Percentiles rank a stretch among this genome's conserved stretches.
Evolutionary conservation across 345 rosid species (phyloP).

Genomic region (Linum tenue): DNA sequence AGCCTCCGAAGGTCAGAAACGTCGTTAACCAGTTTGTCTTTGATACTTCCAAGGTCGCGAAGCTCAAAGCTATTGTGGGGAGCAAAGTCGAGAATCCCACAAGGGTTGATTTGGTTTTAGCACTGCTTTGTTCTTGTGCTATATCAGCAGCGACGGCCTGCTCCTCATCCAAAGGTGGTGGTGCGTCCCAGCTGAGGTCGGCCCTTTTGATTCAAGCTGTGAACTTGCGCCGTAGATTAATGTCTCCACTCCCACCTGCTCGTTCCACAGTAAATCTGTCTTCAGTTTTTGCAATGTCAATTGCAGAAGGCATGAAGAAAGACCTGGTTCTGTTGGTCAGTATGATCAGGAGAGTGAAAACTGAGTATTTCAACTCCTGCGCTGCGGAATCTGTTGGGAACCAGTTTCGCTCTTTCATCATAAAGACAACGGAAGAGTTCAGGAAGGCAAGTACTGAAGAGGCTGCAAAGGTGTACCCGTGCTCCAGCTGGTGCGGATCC

Average conservation of each 20-base stretch:
- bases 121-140: not conserved
- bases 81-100: not conserved
- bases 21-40: not conserved
- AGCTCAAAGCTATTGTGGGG: not conserved
- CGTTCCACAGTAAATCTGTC: not conserved
- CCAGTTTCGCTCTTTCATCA: not conserved
- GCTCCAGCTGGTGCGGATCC: conserved; percentile 19
- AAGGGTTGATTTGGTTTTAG: conserved; percentile 1
- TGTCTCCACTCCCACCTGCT: not conserved
- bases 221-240: not conserved
- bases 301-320: not conserved
- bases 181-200: not conserved
- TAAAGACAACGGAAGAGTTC: conserved; percentile 14
- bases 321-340: not conserved
- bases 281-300: not conserved
- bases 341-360: not conserved
- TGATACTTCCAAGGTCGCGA: not conserved
- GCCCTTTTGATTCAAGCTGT: not conserved
- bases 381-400: conserved; percentile 14
- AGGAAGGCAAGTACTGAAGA: conserved; percentile 15
- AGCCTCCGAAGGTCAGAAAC: not conserved
- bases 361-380: conserved; percentile 18
- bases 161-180: not conserved
- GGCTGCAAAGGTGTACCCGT: conserved; percentile 19
- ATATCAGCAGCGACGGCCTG: not conserved